phyloP scores from a whole-genome alignment of 129 eudicot species.

The Deinandra increscens region DNA sequence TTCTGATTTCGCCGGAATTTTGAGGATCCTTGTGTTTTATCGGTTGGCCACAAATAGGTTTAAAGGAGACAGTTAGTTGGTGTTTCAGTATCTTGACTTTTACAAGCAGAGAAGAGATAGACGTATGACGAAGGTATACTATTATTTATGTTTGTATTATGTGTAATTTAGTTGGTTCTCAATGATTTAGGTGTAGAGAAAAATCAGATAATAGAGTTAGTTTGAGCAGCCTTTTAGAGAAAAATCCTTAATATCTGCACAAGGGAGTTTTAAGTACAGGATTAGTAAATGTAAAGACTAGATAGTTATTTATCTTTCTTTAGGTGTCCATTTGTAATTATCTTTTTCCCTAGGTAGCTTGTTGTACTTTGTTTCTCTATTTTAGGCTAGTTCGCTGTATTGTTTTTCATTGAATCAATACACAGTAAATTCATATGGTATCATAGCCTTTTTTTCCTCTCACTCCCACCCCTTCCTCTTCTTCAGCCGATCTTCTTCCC shows the following conservation, averaged over 20 bases:
- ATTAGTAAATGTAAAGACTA: neutral
- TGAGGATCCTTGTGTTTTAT: slow-evolving; percentile 68
- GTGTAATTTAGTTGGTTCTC: neutral
- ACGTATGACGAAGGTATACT: slow-evolving; percentile 82
- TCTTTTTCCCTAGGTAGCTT: too few relatives aligned
- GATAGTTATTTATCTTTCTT: too few relatives aligned
- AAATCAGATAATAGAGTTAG: neutral
- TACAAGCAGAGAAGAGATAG: slow-evolving; percentile 60
- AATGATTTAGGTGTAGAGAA: neutral
- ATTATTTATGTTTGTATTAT: neutral
- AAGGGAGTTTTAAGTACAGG: neutral
- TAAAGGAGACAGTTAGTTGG: slow-evolving; percentile 75
- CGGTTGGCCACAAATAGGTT: slow-evolving; percentile 68
- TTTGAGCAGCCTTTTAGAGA: neutral
- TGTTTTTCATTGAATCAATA: too few relatives aligned
- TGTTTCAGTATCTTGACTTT: slow-evolving; percentile 90
- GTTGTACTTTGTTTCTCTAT: too few relatives aligned
- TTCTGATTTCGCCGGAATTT: slow-evolving; percentile 58
- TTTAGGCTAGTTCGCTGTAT: too few relatives aligned
- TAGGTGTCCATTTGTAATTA: too few relatives aligned
- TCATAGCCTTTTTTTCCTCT: too few relatives aligned
- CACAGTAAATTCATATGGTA: too few relatives aligned
- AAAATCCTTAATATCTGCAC: neutral
- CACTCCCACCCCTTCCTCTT: too few relatives aligned
- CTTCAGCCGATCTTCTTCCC: too few relatives aligned